Evolutionary conservation across 2,329 filamentous ascomycete species (phyloP), one percentile per base, ranked within the genome.

Genomic region (Colletotrichum neosansevieriae): DNA sequence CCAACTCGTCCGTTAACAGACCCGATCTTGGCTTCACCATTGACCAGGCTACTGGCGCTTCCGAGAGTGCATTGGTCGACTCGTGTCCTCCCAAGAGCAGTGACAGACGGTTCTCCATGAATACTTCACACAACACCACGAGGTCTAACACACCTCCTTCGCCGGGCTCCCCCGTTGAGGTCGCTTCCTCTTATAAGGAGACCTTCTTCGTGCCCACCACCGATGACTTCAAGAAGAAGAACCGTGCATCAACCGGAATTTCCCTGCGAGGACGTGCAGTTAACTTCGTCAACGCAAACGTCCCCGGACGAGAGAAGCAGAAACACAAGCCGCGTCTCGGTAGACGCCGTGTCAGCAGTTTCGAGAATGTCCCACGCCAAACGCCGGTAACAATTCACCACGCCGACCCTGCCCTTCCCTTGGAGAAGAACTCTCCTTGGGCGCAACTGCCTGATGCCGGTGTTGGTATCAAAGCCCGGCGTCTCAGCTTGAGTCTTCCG

Each of bases 391-490:
- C 70, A 70, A 38, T 58, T 49, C 64, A 57, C 57, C 68, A 74
- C 42, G 40, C 7, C 10, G 72, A 76, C 19, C 67, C 75, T 13
- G 62, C 42, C 15, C 13, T 69, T 29, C 82, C 79, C 42, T 75
- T 83, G 49, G 79, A 86, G 19, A 54, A 63, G 69, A 81, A 84
- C 17, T 78, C 85, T 40, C 83, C 86, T 2, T 90, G 87, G 86
- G 83, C 85, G 2, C 83, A 91, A 36, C 85, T 89, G 1, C 91
- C 92, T 2, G 89, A 89, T 59, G 86, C 86, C 21, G 92, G 92
- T 12, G 91, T 90, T 17, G 92, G 92, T 10, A 85, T 92, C 77
- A 95, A 94, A 80, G 90, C 92, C 34, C 87, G 92, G n/a, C 89
- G 92, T 58, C 84, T 95, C 81, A 94, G 92, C 75, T 78, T 93